phyloP scores from a whole-genome alignment of 495 filamentous ascomycete genomes.

The Neurospora hispaniola region DNA sequence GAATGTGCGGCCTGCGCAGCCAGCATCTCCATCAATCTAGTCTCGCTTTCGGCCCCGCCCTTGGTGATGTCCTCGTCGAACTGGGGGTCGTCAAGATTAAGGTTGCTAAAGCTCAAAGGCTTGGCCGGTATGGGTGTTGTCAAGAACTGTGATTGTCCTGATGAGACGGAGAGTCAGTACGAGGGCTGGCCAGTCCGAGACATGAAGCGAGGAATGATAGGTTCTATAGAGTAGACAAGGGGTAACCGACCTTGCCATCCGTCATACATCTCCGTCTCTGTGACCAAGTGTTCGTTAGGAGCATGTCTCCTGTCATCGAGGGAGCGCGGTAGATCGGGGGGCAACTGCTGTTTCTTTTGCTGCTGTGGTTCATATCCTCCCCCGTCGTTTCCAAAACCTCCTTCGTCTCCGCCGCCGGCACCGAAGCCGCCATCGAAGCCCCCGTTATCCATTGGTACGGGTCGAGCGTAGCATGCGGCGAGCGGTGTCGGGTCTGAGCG shows the following conservation, averaged over 20 bases:
- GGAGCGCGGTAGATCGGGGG: constrained; percentile 79
- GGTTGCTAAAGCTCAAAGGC: constrained; percentile 68
- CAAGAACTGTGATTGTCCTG: constrained; percentile 91
- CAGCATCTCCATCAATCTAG: constrained; percentile 88
- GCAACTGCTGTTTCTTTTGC: constrained; percentile 46
- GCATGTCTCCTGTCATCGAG: constrained; percentile 73
- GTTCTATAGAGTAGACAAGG: constrained; percentile 6
- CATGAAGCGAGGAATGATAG: neutral
- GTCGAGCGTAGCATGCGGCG: constrained; percentile 9
- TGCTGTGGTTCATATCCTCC: neutral
- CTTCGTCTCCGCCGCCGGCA: constrained; percentile 8
- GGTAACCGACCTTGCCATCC: constrained; percentile 80
- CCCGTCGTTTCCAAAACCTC: constrained; percentile 1
- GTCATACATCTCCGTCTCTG: constrained; percentile 95
- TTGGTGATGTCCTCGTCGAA: constrained; percentile 51
- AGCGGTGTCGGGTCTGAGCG: constrained; percentile 5
- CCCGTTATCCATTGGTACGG: constrained; percentile 45
- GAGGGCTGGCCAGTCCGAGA: neutral
- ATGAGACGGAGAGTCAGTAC: constrained; percentile 14
- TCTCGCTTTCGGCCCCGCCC: constrained; percentile 69
- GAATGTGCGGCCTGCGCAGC: constrained; percentile 82
- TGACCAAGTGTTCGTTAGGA: constrained; percentile 37
- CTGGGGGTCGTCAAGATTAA: constrained; percentile 66
- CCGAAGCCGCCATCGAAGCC: constrained; percentile 28
- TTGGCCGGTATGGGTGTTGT: constrained; percentile 75